These are phyloP conservation scores for Colletotrichum sp. DNA, from an alignment of 2,329 filamentous ascomycete genomes.

Conservation along the genomic window DNA sequence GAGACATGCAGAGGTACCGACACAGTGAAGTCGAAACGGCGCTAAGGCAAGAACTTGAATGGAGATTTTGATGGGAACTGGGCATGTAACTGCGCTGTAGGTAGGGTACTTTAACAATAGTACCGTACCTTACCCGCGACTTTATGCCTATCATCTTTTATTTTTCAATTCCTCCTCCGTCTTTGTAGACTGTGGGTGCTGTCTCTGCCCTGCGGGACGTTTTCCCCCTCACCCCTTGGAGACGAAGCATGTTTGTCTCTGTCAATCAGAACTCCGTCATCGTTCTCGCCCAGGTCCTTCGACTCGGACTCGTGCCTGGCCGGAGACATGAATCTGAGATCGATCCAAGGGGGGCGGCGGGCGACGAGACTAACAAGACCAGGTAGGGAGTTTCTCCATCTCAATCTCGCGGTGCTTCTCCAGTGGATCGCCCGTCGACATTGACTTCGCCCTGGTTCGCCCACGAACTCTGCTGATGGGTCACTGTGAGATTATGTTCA, in stretches of 20 bases:
- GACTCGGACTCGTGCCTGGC: background rate
- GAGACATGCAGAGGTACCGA: conserved; percentile 4
- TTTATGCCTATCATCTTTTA: background rate
- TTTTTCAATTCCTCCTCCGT: background rate
- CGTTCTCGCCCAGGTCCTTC: background rate
- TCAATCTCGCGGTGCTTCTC: background rate
- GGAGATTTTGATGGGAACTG: conserved; percentile 7
- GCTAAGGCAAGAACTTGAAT: conserved; percentile 4
- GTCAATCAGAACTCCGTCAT: background rate
- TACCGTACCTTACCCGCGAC: background rate
- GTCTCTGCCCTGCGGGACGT: background rate
- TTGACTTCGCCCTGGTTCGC: background rate
- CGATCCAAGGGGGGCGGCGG: background rate
- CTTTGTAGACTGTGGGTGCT: background rate
- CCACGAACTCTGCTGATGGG: background rate
- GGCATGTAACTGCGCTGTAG: background rate
- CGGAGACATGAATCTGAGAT: background rate
- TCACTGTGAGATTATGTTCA: conserved; percentile 1
- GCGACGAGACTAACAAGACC: background rate
- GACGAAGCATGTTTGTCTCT: background rate
- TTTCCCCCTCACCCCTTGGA: background rate
- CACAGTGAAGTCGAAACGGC: conserved; percentile 11
- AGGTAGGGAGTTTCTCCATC: background rate
- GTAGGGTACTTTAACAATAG: background rate
- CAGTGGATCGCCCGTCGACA: conserved; percentile 1